Evolutionary conservation across 139 green algal species (phyloP), one percentile per base, ranked within the genome.

Genomic region (Tetradesmus obliquus): DNA sequence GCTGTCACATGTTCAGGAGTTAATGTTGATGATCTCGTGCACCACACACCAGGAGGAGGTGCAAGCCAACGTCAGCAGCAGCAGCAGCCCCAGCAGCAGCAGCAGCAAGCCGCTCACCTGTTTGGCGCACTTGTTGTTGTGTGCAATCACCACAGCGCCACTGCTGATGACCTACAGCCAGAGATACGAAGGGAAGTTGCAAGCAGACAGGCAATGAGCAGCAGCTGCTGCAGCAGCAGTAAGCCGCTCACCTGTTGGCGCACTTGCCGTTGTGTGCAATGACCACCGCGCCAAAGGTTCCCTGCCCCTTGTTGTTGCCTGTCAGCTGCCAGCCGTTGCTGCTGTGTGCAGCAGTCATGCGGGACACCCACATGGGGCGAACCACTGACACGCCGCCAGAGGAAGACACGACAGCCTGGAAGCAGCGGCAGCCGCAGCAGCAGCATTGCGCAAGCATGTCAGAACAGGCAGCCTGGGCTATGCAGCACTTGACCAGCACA

Each of bases 221-320:
- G 57, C 57, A 62, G 7, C 60, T 19, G 8, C 17, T 3, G 17
- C 60, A 71, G 5, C 8, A 71, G 60, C 5, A 71, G 60, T 17
- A 66, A 66, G 57, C 57, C 0, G 57, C 6, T 66, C 82, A 90
- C 90, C 95, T 89, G 89, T 95, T 96, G 69, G 95, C 96, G 69
- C 96, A 97, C 90, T 98, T 98, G 72, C 96, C 97, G 82, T 98
- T 98, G 93, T 98, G 97, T 8, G 97, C 96, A 32, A 98, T 97
- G 17, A 98, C 96, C 7, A 97, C 96, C 15, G 93, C 93, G 60
- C 96, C 95, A 88, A 94, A 98, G 15, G 76, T 86, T 15, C 95
- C 93, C 88, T 93, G 86, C 55, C 58, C 62, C 80, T 89, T 90
- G 86, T 87, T 90, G 55, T 71, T 93, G 0, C 89, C 89, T 15